Conservation (phyloP, 306 rosid species). For the Vigna mungo region DNA sequence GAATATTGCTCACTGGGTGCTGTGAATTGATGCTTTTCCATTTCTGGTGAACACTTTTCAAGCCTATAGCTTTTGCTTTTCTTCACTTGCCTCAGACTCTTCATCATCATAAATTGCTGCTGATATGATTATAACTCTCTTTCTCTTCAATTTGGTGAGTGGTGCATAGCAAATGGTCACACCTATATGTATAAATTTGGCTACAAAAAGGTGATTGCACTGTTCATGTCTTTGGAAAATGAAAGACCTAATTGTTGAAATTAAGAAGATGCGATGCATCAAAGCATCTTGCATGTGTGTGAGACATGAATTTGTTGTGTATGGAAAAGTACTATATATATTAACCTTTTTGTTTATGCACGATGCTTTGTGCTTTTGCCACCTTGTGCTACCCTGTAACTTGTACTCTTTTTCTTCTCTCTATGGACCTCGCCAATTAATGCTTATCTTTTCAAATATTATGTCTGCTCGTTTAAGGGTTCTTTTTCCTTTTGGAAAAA, state of each 20-base stretch:
- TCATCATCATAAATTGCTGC: background rate
- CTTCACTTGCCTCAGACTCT: constrained; percentile 42
- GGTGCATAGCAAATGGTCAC: constrained; percentile 39
- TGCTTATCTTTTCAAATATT: background rate
- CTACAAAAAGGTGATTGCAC: constrained; percentile 35
- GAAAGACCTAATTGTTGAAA: constrained; percentile 17
- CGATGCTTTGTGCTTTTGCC: background rate
- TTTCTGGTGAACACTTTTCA: constrained; percentile 45
- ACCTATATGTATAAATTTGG: constrained; percentile 48
- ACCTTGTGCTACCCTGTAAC: constrained; percentile 14
- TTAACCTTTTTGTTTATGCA: constrained; percentile 8
- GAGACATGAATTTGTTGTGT: constrained; percentile 3
- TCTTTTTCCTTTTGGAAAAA: background rate
- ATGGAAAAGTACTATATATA: too few species aligned
- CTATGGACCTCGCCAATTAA: background rate
- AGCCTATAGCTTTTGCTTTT: constrained; percentile 49
- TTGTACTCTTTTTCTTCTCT: background rate
- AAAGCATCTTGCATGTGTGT: constrained; percentile 42
- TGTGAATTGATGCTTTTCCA: constrained; percentile 27
- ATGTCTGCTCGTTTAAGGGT: background rate
- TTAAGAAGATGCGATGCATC: constrained; percentile 37
- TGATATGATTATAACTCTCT: too few species aligned
- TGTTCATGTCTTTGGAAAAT: constrained; percentile 36
- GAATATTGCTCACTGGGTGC: constrained; percentile 15
- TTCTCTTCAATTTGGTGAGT: constrained; percentile 29